These are phyloP conservation scores for Globisporangium apiculatum DNA, from an alignment of 352 stramenopile genomes.

Conservation along the genomic window DNA sequence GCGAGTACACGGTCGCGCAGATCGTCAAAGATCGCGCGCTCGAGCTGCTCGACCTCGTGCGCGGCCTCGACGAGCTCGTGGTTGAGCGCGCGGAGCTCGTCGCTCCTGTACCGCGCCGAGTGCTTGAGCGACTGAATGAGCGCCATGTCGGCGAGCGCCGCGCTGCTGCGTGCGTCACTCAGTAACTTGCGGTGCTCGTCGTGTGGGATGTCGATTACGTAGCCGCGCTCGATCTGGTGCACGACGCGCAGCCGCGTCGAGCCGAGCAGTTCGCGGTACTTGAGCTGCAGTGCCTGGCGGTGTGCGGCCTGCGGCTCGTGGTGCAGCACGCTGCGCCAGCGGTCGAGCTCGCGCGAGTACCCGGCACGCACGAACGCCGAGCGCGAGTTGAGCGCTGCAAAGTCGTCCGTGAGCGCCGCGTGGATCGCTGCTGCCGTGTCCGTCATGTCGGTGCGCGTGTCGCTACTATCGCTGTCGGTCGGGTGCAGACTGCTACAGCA, in stretches of 20 bases:
- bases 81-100: constrained; percentile 58
- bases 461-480: constrained; percentile 7
- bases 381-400: constrained; percentile 49
- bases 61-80: constrained; percentile 47
- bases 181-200: constrained; percentile 47
- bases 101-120: constrained; percentile 52
- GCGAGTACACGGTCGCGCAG: constrained; percentile 31
- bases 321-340: constrained; percentile 42
- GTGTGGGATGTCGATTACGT: constrained; percentile 59
- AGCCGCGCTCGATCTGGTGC: constrained; percentile 56
- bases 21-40: constrained; percentile 46
- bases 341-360: constrained; percentile 53
- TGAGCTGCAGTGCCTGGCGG: constrained; percentile 39
- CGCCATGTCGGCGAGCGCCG: constrained; percentile 27
- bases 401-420: constrained; percentile 53
- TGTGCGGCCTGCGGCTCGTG: constrained; percentile 32
- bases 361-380: constrained; percentile 47
- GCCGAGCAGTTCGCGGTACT: constrained; percentile 48
- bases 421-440: constrained; percentile 34
- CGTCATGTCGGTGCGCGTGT: constrained; percentile 11
- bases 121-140: constrained; percentile 70
- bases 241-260: constrained; percentile 53
- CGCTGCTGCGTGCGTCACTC: constrained; percentile 13
- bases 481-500: constrained; percentile 20
- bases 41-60: constrained; percentile 41